Evolutionary conservation across 352 stramenopile genomes (phyloP).

Genomic region (Globisporangium lucens): DNA sequence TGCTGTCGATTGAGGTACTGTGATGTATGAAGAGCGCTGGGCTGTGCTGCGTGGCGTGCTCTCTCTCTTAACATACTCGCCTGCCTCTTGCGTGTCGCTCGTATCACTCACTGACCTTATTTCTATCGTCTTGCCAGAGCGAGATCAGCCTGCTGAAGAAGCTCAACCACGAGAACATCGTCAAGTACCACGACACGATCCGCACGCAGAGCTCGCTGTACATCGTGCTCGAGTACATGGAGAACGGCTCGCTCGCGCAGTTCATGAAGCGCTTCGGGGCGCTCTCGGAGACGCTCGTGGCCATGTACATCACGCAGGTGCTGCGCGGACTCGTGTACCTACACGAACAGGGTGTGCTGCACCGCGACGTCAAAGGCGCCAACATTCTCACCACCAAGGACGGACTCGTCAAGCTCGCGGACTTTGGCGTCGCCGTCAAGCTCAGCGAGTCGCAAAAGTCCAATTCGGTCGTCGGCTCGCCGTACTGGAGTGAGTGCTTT

Average conservation of each 20-base stretch:
- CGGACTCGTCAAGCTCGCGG: slow-evolving; percentile 89
- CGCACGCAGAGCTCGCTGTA: slow-evolving; percentile 78
- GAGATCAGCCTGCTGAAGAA: slow-evolving; percentile 93
- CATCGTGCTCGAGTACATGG: slow-evolving; percentile 93
- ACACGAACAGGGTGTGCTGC: slow-evolving; percentile 90
- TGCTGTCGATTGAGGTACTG: slow-evolving; percentile 72
- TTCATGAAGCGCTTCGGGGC: slow-evolving; percentile 93
- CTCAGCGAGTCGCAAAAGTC: slow-evolving; percentile 85
- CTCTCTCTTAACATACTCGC: not conserved
- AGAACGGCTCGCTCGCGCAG: slow-evolving; percentile 90
- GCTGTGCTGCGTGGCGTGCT: not conserved
- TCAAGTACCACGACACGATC: slow-evolving; percentile 95
- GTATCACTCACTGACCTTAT: no score
- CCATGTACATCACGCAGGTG: slow-evolving; percentile 93
- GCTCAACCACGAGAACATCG: slow-evolving; percentile 94
- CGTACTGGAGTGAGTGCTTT: slow-evolving; percentile 89
- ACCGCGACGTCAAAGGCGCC: slow-evolving; percentile 92
- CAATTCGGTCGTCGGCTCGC: slow-evolving; percentile 90
- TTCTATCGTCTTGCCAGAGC: slow-evolving; percentile 25
- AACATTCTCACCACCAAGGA: slow-evolving; percentile 94
- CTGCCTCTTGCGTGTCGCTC: not conserved
- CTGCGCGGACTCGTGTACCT: slow-evolving; percentile 88
- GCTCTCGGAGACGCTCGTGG: slow-evolving; percentile 88
- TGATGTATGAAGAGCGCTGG: not conserved
- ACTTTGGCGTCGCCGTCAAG: slow-evolving; percentile 92